Base-by-base conservation (phyloP, 1,139 yeast genomes). In the Suhomyces anneliseae region DNA sequence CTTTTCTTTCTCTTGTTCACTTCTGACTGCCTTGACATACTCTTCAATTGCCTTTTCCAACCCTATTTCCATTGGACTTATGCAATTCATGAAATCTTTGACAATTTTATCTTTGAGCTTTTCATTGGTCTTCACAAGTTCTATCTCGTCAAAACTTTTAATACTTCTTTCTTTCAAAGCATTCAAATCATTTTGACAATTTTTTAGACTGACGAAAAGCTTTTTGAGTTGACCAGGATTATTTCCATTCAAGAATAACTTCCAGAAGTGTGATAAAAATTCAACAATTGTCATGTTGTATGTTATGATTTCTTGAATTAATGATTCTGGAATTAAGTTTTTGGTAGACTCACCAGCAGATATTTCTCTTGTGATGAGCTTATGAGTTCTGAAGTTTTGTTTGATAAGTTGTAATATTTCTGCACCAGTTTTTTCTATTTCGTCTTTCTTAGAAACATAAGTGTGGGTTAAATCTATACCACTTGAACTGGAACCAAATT, bases 301-400 rank as follows among this genome's bases (percentile, higher is more conserved):
- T 1, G 70, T 60, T 12, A 72, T 63, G 39, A 75, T 66, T 45
- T 72, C 75, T 49, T 72, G 75, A 6, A 64, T 56, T 15, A 61
- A 50, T 6, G 53, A 40, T 7, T 44, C 60, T 1, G 74, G 64
- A 4, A 73, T 59, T 12, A 72, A 54, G 41, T 64, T 58, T 32
- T 58, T 50, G 27, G 54, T 45, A 29, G 54, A 47, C n/a, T 54
- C 57, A 24, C 48, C 49, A 9, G 39, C 41, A 27, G 55, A 48
- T 2, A 40, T 40, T 29, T 58, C 59, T 35, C 58, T 63, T 19
- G 51, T 61, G 58, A 53, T 64, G n/a, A 62, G 64, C 54, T 64
- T 73, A 72, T 76, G 74, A 6, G 75, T 69, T 54, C 79, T 81
- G 40, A 82, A 78, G 58, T 85, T 85, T 45, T 76, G 74, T 57